Evolutionary conservation across 331 rosid species (phyloP), one percentile per base, ranked within the genome.

Genomic region (Dryas integrifolia): DNA sequence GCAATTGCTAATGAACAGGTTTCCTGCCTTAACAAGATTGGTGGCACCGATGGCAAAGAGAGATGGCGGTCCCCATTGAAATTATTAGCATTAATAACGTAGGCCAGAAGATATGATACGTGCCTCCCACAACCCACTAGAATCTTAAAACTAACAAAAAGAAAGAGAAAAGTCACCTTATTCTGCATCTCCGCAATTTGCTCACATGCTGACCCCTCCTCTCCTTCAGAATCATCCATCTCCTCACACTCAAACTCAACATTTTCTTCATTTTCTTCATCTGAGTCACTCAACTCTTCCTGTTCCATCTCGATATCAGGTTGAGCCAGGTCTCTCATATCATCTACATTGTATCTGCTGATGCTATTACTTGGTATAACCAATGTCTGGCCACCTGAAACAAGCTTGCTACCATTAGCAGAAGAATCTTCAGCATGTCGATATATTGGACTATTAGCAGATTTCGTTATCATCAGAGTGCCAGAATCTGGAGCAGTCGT

Each of bases 151-250:
- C 26, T 14, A 45, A 35, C 15, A 69, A 62, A 52, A 73, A 16
- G 55, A 53, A 45, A 69, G 53, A 63, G 70, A 49, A 46, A 59
- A 67, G 63, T 86, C 69, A 89, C 96, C 91, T 81, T 86, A 76
- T 75, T 79, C 67, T 74, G 89, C 74, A 74, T 74, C 69, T 84
- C 85, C 41, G 56, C 58, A 57, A 69, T 65, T 83, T 81, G 85
- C 41, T 86, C 96, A 65, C 85, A 84, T 26, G 84, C 92, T 14
- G 87, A 89, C 70, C 82, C 87, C 70, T 88, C 97, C 73, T 92
- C 97, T 80, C 88, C 98, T 76, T 95, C 99, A 78, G 97, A 95
- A 80, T 95, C 99, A 43, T 90, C 88, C 92, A 95, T 95, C 85
- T 89, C 97, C 80, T 95, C 96, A 11, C 93, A 87, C 90, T 95